phyloP scores from a whole-genome alignment of 768 basidiomycete genomes.

The Trametes cinnabarina region DNA sequence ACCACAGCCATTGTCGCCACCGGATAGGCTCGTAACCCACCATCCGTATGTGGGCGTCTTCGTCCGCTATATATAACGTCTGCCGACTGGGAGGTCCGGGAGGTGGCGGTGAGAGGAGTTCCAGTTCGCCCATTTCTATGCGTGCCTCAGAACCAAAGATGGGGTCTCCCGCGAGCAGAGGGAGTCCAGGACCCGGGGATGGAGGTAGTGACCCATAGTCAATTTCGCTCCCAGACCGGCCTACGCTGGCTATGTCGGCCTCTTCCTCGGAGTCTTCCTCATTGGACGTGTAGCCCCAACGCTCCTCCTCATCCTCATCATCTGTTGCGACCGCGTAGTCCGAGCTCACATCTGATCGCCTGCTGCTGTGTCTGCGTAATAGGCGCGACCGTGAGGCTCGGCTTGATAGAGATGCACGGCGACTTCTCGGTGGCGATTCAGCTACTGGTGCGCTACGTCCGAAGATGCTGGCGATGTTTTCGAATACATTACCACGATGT shows the following conservation, averaged over 20 bases:
- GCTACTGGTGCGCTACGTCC: conserved; percentile 39
- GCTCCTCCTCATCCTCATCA: conserved; percentile 54
- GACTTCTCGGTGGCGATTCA: conserved; percentile 39
- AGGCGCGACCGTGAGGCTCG: conserved; percentile 48
- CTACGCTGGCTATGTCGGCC: conserved; percentile 40
- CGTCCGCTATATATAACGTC: conserved; percentile 81
- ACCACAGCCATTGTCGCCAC: conserved; percentile 71
- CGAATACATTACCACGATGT: conserved; percentile 49
- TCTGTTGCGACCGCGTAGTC: conserved; percentile 53
- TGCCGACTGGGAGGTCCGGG: conserved; percentile 84
- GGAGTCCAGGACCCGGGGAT: conserved; percentile 59
- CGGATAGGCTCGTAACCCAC: conserved; percentile 74
- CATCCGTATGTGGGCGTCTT: conserved; percentile 85
- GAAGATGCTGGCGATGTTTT: conserved; percentile 68
- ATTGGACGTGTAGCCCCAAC: conserved; percentile 93
- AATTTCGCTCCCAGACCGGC: conserved; percentile 51
- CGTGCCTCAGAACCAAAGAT: conserved; percentile 83
- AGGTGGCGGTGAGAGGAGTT: conserved; percentile 66
- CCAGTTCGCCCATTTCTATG: conserved; percentile 76
- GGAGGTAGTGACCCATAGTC: conserved; percentile 71
- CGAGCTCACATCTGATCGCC: conserved; percentile 56
- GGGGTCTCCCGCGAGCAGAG: conserved; percentile 69
- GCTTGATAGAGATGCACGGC: conserved; percentile 56
- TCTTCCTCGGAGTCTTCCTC: conserved; percentile 60
- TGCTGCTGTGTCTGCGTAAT: conserved; percentile 47